Base-by-base conservation (phyloP, 163 green algal genomes). In the Scenedesmus sp. region DNA sequence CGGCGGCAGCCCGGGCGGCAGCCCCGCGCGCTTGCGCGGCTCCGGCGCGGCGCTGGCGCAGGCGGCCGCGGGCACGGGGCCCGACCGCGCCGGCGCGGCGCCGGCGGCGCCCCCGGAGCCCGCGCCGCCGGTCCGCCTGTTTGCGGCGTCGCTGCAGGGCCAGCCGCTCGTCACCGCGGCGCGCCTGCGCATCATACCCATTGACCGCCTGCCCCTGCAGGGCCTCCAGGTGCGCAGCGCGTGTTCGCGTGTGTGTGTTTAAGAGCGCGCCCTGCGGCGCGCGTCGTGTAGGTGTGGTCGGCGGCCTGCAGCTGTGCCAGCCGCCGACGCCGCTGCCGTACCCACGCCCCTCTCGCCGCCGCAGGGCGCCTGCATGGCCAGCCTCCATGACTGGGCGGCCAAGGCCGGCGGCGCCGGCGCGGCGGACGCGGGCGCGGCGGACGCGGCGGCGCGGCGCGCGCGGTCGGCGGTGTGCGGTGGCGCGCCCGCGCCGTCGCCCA, bases 321-420 rank as follows among this genome's bases (percentile, higher is more conserved):
- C 14, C 44, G 26, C 14, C 44, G 60, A 22, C 6, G 28, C 60
- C 15, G 26, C 14, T 26, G 15, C 6, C 28, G 60, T 67, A 29
- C 60, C 22, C 10, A 60, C 6, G n/a, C 14, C 31, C n/a, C 15
- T 33, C 50, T 18, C 10, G 34, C 9, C n/a, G 36, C 26, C 36
- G 17, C 74, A 81, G 74, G 74, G 74, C 18, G 74, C 74, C 5
- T 62, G 74, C 51, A 81, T 81, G 74, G 67, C 24, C n/a, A 60
- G 74, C 63, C 62, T 81, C 50, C 48, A 28, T 7, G 48, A 29
- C 1, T 81, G 74, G 74, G 36, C 74, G 15, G 53, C 18, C 58
- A 6, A 64, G 58, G 24, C 60, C 51, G 15, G 48, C 58, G 42
- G 58, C 58, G 22, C 28, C 53, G 28, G 53, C 53, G 18, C 24